Percentiles rank a stretch among this genome's conserved stretches.
Conservation (phyloP, 768 basidiomycete genomes). For the Jaapia argillacea region DNA sequence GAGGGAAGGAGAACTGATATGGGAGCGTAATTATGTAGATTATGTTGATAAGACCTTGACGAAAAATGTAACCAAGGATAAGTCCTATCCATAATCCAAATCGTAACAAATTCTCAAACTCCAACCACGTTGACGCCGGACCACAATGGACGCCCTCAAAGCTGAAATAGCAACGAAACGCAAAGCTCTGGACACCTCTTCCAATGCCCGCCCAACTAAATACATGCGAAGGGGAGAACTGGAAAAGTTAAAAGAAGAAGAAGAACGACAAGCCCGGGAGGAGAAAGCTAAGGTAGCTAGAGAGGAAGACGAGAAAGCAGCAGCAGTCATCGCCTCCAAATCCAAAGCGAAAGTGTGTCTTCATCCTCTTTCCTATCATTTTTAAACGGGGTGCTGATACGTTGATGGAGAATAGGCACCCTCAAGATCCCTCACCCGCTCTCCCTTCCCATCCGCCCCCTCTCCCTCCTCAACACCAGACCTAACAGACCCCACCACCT, state of each 20-base stretch:
- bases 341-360: conserved; percentile 32
- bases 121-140: too few relatives aligned
- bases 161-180: conserved; percentile 85
- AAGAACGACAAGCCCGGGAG: conserved; percentile 29
- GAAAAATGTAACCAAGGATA: neutral
- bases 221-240: conserved; percentile 91
- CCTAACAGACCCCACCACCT: conserved; percentile 23
- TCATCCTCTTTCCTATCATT: conserved; percentile 2
- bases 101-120: too few relatives aligned
- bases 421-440: conserved; percentile 29
- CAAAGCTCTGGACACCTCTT: conserved; percentile 47
- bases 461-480: conserved; percentile 36
- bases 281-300: conserved; percentile 18
- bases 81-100: too few relatives aligned
- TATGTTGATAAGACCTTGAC: too few relatives aligned
- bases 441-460: conserved; percentile 21
- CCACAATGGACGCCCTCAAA: conserved; percentile 79
- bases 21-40: too few relatives aligned
- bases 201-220: conserved; percentile 50
- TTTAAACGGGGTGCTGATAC: conserved; percentile 21
- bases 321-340: conserved; percentile 18
- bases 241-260: conserved; percentile 52
- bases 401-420: conserved; percentile 37
- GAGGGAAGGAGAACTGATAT: too few relatives aligned
- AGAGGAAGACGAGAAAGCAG: conserved; percentile 17